Conservation (phyloP, 2,329 filamentous ascomycete species). For the Diplodia corticola region DNA sequence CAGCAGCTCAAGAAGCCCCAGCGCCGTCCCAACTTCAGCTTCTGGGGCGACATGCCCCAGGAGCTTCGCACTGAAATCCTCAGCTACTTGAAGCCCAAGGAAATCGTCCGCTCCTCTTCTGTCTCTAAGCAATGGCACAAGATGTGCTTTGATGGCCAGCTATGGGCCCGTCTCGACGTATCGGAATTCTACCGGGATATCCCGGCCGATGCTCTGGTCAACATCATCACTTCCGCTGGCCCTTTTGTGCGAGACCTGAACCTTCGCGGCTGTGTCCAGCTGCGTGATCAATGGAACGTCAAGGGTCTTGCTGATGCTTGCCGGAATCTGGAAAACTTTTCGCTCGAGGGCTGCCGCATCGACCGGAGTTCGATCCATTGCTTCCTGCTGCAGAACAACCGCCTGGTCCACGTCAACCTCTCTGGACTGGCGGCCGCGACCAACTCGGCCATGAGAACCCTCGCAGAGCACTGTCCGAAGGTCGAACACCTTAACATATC, state of each 20-base stretch:
- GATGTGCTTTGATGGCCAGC: constrained; percentile 89
- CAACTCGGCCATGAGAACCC: constrained; percentile 82
- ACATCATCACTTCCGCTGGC: constrained; percentile 80
- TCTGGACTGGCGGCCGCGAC: constrained; percentile 77
- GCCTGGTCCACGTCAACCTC: constrained; percentile 81
- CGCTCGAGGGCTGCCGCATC: constrained; percentile 85
- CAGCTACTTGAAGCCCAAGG: constrained; percentile 72
- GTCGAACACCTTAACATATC: constrained; percentile 87
- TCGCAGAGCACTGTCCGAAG: constrained; percentile 75
- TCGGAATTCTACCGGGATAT: constrained; percentile 87
- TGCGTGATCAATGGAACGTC: constrained; percentile 76
- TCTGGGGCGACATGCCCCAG: constrained; percentile 78
- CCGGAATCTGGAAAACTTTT: constrained; percentile 82
- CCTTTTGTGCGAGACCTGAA: constrained; percentile 92
- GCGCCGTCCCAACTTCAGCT: constrained; percentile 55
- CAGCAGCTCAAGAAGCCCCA: constrained; percentile 36
- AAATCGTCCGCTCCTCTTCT: constrained; percentile 75
- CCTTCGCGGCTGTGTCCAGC: constrained; percentile 84
- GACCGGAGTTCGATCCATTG: constrained; percentile 77
- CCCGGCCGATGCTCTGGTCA: constrained; percentile 76
- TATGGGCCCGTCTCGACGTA: constrained; percentile 83
- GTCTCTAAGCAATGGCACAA: constrained; percentile 77
- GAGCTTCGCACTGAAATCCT: constrained; percentile 82
- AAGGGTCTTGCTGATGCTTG: constrained; percentile 81
- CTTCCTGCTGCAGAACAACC: constrained; percentile 74